Conservation (phyloP, 768 basidiomycete species). For the Obba rivulosa region DNA sequence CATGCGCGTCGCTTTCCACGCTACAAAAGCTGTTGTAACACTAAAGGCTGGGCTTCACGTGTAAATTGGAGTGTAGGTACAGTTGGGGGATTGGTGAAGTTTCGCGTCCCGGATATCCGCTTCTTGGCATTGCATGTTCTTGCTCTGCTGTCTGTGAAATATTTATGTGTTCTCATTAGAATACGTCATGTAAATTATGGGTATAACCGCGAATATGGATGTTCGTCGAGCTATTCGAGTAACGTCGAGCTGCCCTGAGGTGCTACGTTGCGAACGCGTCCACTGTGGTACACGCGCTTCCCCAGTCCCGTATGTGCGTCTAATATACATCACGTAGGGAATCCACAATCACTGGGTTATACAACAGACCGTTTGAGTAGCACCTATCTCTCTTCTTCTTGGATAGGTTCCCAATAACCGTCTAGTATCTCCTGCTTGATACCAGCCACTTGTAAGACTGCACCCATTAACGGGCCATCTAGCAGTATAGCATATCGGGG, state of each 20-base stretch:
- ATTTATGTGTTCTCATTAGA: neutral
- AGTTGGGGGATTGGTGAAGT: neutral
- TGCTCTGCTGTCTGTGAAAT: neutral
- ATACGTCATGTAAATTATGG: neutral
- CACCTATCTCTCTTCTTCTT: neutral
- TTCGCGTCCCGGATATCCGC: neutral
- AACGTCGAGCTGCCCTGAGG: too few relatives aligned
- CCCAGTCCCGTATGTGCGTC: too few relatives aligned
- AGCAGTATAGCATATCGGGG: too few relatives aligned
- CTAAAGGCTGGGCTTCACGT: slow-evolving; percentile 18
- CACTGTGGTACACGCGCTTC: too few relatives aligned
- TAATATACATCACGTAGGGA: too few relatives aligned
- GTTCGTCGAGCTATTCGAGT: too few relatives aligned
- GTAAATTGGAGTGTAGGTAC: neutral
- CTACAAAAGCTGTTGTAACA: slow-evolving; percentile 18
- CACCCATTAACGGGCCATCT: too few relatives aligned
- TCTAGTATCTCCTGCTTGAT: neutral
- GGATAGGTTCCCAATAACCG: neutral
- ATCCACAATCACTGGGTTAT: too few relatives aligned
- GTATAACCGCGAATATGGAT: neutral
- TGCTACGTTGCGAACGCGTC: too few relatives aligned
- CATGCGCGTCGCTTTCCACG: slow-evolving; percentile 22
- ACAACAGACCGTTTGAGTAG: neutral
- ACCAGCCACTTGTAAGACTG: too few relatives aligned
- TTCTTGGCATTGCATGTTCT: neutral